Percentiles rank a stretch among this genome's conserved stretches.
phyloP scores from a whole-genome alignment of 345 rosid species.

The Acer negundo region DNA sequence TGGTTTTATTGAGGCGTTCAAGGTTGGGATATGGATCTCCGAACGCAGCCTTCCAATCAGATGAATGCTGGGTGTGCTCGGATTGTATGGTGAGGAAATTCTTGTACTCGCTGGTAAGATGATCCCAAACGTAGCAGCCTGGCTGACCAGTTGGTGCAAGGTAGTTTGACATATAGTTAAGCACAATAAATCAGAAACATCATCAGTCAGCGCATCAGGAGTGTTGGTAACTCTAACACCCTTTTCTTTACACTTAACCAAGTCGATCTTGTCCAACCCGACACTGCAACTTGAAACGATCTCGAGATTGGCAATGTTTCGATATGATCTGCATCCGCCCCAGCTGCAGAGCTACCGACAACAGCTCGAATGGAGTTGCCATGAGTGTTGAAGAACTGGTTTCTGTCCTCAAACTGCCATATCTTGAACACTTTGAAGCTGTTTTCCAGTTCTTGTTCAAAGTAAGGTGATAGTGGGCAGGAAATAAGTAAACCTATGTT shows the following conservation, averaged over 20 bases:
- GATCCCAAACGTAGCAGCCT: no score
- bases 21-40: no score
- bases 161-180: no score
- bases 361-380: slow-evolving; percentile 39
- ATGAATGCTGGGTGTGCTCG: no score
- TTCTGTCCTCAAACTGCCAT: slow-evolving; percentile 35
- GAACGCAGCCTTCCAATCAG: no score
- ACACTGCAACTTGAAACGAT: slow-evolving; percentile 57
- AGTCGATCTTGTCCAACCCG: slow-evolving; percentile 60
- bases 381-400: slow-evolving; percentile 33
- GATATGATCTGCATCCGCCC: slow-evolving; percentile 53
- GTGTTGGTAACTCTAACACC: slow-evolving; percentile 61
- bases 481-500: slow-evolving; percentile 46
- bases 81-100: no score
- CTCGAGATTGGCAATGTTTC: slow-evolving; percentile 54
- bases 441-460: slow-evolving; percentile 44
- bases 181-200: slow-evolving; percentile 44
- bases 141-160: no score
- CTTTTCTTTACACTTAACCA: slow-evolving; percentile 49
- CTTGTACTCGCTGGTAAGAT: no score
- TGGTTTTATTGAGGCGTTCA: no score
- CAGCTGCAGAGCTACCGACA: slow-evolving; percentile 38
- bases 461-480: slow-evolving; percentile 45
- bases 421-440: slow-evolving; percentile 48
- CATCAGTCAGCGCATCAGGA: slow-evolving; percentile 64